phyloP scores from a whole-genome alignment of 331 rosid species.

The Malus hybrid region DNA sequence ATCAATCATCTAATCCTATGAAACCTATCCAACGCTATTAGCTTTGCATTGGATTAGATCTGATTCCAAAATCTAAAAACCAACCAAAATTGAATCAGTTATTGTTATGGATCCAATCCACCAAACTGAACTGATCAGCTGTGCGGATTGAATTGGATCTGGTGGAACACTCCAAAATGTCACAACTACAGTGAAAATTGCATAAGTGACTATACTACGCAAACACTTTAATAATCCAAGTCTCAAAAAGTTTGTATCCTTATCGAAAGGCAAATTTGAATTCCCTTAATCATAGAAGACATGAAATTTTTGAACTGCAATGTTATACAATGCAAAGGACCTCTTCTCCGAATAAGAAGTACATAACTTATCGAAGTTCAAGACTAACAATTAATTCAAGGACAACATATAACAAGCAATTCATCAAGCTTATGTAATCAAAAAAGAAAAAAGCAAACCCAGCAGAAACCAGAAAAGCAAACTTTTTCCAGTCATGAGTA shows the following conservation, averaged over 20 bases:
- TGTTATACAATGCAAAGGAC: neutral
- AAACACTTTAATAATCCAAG: neutral
- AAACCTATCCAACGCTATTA: neutral
- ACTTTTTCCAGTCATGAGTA: neutral
- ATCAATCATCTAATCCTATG: neutral
- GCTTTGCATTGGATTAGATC: neutral
- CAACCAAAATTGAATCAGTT: neutral
- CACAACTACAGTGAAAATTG: neutral
- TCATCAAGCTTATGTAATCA: conserved; percentile 11
- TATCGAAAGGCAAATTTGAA: neutral
- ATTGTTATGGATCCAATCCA: neutral
- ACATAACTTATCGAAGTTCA: neutral
- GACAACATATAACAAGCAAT: conserved; percentile 11
- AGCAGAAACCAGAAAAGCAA: conserved; percentile 19
- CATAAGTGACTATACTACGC: neutral
- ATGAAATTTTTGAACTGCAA: neutral
- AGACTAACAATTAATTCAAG: neutral
- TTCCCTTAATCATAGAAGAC: neutral
- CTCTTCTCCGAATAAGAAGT: neutral
- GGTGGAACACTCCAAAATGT: neutral
- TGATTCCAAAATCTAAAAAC: neutral
- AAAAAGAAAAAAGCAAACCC: conserved; percentile 1
- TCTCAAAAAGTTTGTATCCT: neutral
- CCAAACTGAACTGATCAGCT: neutral
- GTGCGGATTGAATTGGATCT: neutral